Percentiles rank a stretch among this genome's conserved stretches.
Evolutionary conservation across 2,329 filamentous ascomycete species (phyloP).

Genomic region (Raffaelea arxii): DNA sequence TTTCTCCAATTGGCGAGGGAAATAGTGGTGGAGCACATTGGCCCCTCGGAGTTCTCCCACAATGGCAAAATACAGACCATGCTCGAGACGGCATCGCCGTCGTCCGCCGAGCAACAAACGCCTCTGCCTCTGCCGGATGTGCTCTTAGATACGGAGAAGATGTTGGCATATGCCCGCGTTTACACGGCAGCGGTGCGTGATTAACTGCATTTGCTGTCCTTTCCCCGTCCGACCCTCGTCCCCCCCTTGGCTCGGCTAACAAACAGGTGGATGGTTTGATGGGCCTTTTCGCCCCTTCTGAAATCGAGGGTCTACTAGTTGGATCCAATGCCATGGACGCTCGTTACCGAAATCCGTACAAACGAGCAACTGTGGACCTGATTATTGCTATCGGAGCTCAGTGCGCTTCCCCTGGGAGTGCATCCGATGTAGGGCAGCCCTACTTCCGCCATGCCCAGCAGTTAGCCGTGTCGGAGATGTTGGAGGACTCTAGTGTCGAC

Average conservation of each 20-base stretch:
- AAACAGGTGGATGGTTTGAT: slow-evolving; percentile 5
- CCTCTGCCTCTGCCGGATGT: not conserved
- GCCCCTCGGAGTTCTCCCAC: slow-evolving; percentile 10
- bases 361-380: slow-evolving; percentile 7
- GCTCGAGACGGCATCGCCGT: slow-evolving; percentile 3
- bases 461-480: slow-evolving; percentile 25
- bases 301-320: slow-evolving; percentile 5
- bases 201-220: too few species aligned
- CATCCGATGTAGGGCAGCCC: not conserved
- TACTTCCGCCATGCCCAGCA: slow-evolving; percentile 4
- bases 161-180: not conserved
- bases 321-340: slow-evolving; percentile 2
- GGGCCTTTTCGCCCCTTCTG: slow-evolving; percentile 6
- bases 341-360: slow-evolving; percentile 7
- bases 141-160: slow-evolving; percentile 3
- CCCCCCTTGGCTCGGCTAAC: not conserved
- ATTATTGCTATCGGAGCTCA: slow-evolving; percentile 14
- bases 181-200: not conserved
- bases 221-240: too few species aligned
- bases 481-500: slow-evolving; percentile 43
- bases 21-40: slow-evolving; percentile 7
- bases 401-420: slow-evolving; percentile 5
- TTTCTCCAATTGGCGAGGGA: slow-evolving; percentile 10
- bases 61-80: slow-evolving; percentile 13
- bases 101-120: not conserved